Evolutionary conservation across 805 yeast species (phyloP).

Genomic region (Saccharomyces jurei): DNA sequence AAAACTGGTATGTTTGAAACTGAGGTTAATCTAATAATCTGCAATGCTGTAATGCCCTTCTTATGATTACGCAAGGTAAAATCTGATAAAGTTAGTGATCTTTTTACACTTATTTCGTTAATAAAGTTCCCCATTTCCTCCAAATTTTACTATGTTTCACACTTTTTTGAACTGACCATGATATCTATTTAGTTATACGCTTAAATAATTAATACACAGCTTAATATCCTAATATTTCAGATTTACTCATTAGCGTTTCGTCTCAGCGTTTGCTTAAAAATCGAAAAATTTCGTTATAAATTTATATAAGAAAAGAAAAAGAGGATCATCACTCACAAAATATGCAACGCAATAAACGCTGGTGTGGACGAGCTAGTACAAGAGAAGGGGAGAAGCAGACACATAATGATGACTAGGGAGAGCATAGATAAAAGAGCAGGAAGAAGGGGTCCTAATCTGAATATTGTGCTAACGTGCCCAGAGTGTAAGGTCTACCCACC

Average conservation of each 20-base stretch:
- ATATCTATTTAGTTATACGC: neutral
- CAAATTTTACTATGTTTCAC: neutral
- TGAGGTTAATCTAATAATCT: neutral
- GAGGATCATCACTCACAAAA: neutral
- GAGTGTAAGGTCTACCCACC: slow-evolving; percentile 96
- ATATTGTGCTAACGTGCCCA: slow-evolving; percentile 86
- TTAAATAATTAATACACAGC: neutral
- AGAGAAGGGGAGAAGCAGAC: neutral
- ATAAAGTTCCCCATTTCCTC: neutral
- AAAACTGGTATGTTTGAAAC: slow-evolving; percentile 9
- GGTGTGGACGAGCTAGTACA: neutral
- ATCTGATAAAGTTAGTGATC: neutral
- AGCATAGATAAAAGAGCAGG: slow-evolving; percentile 3
- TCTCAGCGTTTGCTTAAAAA: neutral
- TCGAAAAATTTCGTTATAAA: neutral
- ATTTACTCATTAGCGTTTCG: neutral
- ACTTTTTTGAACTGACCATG: neutral
- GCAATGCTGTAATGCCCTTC: slow-evolving; percentile 4
- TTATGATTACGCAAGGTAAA: slow-evolving; percentile 6
- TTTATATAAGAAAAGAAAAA: neutral
- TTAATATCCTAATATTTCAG: neutral
- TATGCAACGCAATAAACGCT: neutral
- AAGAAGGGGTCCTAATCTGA: slow-evolving; percentile 66
- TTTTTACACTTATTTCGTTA: neutral
- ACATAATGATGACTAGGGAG: slow-evolving; percentile 1